Evolutionary conservation across 208 protist genomes (phyloP), one percentile per base, ranked within the genome.

Genomic region (Trichomonas vaginalis): DNA sequence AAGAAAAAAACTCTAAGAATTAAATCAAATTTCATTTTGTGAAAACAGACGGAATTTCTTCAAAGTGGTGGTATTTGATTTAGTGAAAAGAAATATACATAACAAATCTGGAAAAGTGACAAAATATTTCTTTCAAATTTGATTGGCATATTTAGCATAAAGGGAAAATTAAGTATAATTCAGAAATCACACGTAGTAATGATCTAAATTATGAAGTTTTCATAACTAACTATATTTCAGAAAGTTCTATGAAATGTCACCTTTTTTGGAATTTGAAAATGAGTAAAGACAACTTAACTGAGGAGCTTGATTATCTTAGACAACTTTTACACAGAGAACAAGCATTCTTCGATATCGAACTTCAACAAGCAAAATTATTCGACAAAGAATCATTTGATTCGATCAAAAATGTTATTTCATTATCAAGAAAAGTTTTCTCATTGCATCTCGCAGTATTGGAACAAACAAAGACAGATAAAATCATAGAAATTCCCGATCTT

Each of bases 341-440:
- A 39, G 86, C 86, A 27, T 92, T 92, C 45, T 92, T 92, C 15
- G 86, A 92, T 92, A 51, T 92, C 15, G 86, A 92, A 51, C 27
- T 48, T 9, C 86, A 92, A 39, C 86, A 92, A 32, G 86, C 86
- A 27, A 92, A 92, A 39, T 32, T 51, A 39, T 92, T 51, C 23
- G 45, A 92, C 35, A 92, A 48, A 48, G 45, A 92, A n/a, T 92
- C 45, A 39, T 92, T 56, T 51, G n/a, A 92, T 51, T 92, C 86
- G 37, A 92, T 92, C 37, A 46, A 47, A 92, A 48, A 92, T 42
- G 14, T 92, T 39, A 51, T 92, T 56, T 92, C 51, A 39, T 9
- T 39, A 49, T 48, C 86, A 12, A 6, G 86, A 46, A 92, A 92
- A 51, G 86, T 92, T 92, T 92, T 40, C 37, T 92, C 86, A 23